Conservation (phyloP, 2,329 filamentous ascomycete genomes). For the Beauveria sp. region DNA sequence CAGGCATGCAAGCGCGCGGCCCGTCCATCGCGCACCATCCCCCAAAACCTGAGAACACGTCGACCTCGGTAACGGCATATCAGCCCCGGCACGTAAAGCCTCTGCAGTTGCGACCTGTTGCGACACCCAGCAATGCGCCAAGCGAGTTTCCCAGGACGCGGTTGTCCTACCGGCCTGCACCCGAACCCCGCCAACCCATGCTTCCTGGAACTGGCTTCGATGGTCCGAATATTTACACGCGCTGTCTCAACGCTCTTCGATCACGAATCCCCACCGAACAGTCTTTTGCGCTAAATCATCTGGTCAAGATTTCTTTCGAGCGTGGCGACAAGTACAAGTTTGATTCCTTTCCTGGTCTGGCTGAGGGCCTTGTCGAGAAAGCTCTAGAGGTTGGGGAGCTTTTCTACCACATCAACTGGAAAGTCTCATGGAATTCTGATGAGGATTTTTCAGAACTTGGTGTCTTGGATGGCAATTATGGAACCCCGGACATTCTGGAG, state of each 20-base stretch:
- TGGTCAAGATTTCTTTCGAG: slow-evolving; percentile 93
- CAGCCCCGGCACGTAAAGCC: slow-evolving; percentile 58
- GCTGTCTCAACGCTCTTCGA: slow-evolving; percentile 75
- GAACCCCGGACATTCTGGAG: slow-evolving; percentile 51
- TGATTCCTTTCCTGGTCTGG: slow-evolving; percentile 80
- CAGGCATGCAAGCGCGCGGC: slow-evolving; percentile 28
- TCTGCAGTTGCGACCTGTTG: slow-evolving; percentile 63
- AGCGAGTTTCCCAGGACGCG: slow-evolving; percentile 47
- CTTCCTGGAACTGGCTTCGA: slow-evolving; percentile 60
- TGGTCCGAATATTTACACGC: slow-evolving; percentile 84
- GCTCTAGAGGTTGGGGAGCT: slow-evolving; percentile 69
- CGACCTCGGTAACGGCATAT: slow-evolving; percentile 58
- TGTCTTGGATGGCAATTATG: slow-evolving; percentile 35
- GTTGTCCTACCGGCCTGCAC: slow-evolving; percentile 33
- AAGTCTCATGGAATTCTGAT: slow-evolving; percentile 56
- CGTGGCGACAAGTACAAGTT: slow-evolving; percentile 94
- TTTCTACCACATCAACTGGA: slow-evolving; percentile 79
- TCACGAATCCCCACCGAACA: slow-evolving; percentile 76
- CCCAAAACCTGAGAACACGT: slow-evolving; percentile 47
- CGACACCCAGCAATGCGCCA: slow-evolving; percentile 68
- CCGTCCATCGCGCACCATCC: slow-evolving; percentile 44
- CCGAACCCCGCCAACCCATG: slow-evolving; percentile 34
- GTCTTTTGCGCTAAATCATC: slow-evolving; percentile 84
- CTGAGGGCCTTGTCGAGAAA: slow-evolving; percentile 81
- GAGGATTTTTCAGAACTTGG: slow-evolving; percentile 47